Evolutionary conservation across 202 grass and related monocot genomes (phyloP).

Genomic region (Alloteropsis angusta): DNA sequence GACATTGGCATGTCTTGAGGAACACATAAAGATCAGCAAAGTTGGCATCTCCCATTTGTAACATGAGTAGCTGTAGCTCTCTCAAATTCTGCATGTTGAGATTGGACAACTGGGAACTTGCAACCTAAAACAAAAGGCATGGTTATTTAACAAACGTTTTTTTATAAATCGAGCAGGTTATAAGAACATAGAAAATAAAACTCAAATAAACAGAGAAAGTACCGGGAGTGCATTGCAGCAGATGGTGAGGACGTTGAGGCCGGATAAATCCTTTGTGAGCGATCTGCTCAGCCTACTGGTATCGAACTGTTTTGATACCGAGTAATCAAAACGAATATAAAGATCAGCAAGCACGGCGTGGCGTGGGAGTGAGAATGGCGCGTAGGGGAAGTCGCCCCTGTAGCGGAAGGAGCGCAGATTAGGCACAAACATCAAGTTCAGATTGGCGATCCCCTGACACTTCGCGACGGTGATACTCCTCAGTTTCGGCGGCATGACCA

Average conservation of each 20-base stretch:
- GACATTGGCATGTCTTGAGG: constrained; percentile 27
- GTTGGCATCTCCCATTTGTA: constrained; percentile 19
- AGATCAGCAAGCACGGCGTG: constrained; percentile 27
- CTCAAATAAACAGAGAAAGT: too few species aligned
- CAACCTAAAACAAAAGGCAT: not conserved
- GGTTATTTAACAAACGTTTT: too few species aligned
- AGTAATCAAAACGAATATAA: not conserved
- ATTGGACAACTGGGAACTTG: not conserved
- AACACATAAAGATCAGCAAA: constrained; percentile 35
- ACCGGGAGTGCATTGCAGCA: constrained; percentile 36
- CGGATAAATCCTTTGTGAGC: constrained; percentile 25
- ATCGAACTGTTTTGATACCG: not conserved
- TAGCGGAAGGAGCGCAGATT: constrained; percentile 40
- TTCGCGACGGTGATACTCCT: constrained; percentile 32
- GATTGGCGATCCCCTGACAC: not conserved
- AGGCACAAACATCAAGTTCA: not conserved
- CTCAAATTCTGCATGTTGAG: constrained; percentile 29
- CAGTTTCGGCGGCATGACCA: not conserved
- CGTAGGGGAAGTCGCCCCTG: not conserved
- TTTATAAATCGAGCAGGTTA: not conserved
- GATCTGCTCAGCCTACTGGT: not conserved
- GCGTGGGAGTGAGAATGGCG: not conserved
- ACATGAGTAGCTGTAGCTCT: constrained; percentile 65
- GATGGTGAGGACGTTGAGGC: constrained; percentile 47
- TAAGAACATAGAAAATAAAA: too few species aligned